These are phyloP conservation scores for Incumbomyces delicatus DNA, from an alignment of 2,329 filamentous ascomycete genomes.

Conservation along the genomic window DNA sequence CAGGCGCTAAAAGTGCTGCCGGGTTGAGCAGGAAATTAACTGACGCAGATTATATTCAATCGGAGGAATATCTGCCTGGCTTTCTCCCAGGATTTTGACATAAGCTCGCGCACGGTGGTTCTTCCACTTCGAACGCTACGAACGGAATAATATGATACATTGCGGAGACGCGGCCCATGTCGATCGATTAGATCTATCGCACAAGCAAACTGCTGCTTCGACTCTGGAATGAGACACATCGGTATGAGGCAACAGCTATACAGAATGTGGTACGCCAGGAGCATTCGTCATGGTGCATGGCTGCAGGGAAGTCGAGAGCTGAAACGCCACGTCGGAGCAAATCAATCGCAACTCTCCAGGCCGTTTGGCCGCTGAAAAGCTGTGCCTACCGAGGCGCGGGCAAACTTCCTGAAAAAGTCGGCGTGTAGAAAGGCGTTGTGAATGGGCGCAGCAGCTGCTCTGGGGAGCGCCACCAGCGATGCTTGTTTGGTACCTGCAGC, in stretches of 20 bases:
- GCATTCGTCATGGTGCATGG: not conserved
- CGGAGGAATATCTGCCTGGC: not conserved
- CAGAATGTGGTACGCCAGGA: not conserved
- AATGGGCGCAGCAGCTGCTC: constrained; percentile 4
- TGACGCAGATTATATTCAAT: not conserved
- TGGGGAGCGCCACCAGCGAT: constrained; percentile 1
- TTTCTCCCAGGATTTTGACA: not conserved
- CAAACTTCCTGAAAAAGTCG: no score
- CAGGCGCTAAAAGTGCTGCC: not conserved
- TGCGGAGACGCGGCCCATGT: not conserved
- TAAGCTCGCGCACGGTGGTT: not conserved
- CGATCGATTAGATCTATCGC: not conserved
- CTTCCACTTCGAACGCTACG: not conserved
- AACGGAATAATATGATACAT: not conserved
- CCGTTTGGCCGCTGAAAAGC: no score
- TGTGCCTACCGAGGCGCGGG: no score
- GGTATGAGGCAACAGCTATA: no score
- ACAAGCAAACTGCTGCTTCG: no score
- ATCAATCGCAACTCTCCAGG: no score
- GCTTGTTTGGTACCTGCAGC: constrained; percentile 5
- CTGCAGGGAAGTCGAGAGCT: not conserved
- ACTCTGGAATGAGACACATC: no score
- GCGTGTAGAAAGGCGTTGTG: constrained; percentile 3
- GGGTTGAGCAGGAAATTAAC: not conserved
- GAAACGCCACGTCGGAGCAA: not conserved